Evolutionary conservation across 2,329 filamentous ascomycete species (phyloP).

Genomic region (Aspergillus aculeatus): DNA sequence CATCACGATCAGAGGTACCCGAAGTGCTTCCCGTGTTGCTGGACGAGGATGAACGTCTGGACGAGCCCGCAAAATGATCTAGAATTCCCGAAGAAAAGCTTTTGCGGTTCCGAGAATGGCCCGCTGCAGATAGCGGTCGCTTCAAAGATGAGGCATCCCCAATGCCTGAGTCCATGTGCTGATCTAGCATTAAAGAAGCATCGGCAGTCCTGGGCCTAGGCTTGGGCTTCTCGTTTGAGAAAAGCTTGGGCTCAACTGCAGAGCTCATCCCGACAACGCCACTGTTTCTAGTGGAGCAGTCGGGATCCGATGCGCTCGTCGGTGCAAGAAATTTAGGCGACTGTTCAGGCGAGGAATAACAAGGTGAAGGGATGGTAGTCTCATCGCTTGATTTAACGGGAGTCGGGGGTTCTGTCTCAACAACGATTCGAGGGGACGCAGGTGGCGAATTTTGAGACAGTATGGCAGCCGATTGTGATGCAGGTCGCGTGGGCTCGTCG

Average conservation of each 20-base stretch:
- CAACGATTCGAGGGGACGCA: constrained; percentile 31
- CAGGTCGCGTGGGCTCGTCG: constrained; percentile 32
- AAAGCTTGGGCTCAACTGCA: constrained; percentile 54
- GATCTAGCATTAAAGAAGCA: constrained; percentile 35
- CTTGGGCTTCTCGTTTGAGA: constrained; percentile 28
- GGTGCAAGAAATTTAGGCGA: constrained; percentile 83
- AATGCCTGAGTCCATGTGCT: constrained; percentile 16
- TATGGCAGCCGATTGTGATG: constrained; percentile 35
- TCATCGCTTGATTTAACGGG: constrained; percentile 12
- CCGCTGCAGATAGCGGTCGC: constrained; percentile 43
- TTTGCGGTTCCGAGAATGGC: constrained; percentile 32
- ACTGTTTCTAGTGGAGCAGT: constrained; percentile 74
- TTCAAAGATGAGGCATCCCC: constrained; percentile 29
- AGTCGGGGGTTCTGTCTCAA: constrained; percentile 13
- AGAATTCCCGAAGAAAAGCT: constrained; percentile 31
- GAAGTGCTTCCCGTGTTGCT: constrained; percentile 33
- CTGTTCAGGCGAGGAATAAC: constrained; percentile 76
- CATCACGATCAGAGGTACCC: constrained; percentile 29
- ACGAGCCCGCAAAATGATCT: constrained; percentile 24
- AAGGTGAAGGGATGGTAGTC: constrained; percentile 54
- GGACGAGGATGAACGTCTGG: constrained; percentile 29
- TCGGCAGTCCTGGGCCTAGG: constrained; percentile 47
- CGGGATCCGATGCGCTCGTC: constrained; percentile 62
- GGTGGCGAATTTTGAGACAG: constrained; percentile 33
- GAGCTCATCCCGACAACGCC: constrained; percentile 36